phyloP scores from a whole-genome alignment of 148 eudicot species.

The Vaccinium darrowii region DNA sequence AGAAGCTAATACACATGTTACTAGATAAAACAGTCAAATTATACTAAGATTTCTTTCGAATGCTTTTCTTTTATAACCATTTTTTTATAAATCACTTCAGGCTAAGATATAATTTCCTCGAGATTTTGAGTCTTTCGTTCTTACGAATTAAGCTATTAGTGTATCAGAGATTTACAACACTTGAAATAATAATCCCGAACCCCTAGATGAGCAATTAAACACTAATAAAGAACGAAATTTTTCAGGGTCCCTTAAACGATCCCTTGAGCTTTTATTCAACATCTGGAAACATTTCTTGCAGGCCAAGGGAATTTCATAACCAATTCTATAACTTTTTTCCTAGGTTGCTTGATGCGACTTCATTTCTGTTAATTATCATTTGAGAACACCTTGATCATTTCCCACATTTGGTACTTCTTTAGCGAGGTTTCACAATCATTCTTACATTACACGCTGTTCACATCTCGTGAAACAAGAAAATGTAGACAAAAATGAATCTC shows the following conservation, averaged over 20 bases:
- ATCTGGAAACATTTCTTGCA: not conserved
- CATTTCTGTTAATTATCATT: not conserved
- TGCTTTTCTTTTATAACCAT: not conserved
- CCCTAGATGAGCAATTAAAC: not conserved
- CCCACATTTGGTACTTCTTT: not conserved
- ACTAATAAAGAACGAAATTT: not conserved
- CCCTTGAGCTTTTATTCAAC: not conserved
- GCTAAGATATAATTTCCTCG: not conserved
- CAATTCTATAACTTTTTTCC: not conserved
- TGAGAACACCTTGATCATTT: not conserved
- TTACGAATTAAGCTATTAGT: not conserved
- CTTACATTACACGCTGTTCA: not conserved
- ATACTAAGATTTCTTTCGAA: not conserved
- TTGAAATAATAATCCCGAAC: not conserved
- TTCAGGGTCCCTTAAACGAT: not conserved
- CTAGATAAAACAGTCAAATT: not conserved
- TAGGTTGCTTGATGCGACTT: not conserved
- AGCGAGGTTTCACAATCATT: not conserved
- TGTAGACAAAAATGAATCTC: not conserved
- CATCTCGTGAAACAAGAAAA: not conserved
- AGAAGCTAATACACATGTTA: not conserved
- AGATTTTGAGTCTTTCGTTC: not conserved
- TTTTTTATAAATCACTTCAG: not conserved
- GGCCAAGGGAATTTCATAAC: not conserved
- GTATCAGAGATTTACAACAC: not conserved